Evolutionary conservation across 768 basidiomycete species (phyloP).

Genomic region (Lentinula sp.): DNA sequence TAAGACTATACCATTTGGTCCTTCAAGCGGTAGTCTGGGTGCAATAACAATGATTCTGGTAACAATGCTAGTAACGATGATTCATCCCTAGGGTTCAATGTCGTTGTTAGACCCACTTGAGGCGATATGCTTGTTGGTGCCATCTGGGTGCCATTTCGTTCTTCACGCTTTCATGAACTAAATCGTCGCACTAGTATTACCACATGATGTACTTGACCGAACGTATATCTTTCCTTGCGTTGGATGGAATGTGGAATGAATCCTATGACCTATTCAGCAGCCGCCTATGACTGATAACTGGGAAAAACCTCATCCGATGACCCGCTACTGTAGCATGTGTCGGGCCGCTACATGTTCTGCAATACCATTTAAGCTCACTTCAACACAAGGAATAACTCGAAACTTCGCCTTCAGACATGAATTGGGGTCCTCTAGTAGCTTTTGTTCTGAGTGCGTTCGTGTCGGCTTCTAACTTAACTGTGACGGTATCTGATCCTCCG

Average conservation of each 20-base stretch:
- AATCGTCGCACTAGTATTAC: too few species aligned
- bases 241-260: too few species aligned
- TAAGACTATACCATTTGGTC: not conserved
- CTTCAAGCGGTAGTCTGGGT: not conserved
- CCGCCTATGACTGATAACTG: not conserved
- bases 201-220: not conserved
- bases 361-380: not conserved
- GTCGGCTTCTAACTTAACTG: not conserved
- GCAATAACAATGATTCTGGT: not conserved
- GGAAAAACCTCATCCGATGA: not conserved
- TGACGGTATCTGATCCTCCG: slow-evolving; percentile 35
- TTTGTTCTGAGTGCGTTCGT: not conserved
- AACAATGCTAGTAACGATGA: not conserved
- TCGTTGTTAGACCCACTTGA: too few species aligned
- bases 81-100: not conserved
- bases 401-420: not conserved
- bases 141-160: too few species aligned
- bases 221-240: too few species aligned
- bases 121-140: too few species aligned
- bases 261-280: too few species aligned
- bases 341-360: not conserved
- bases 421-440: not conserved
- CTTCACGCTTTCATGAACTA: too few species aligned
- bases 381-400: not conserved
- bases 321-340: not conserved